These are phyloP conservation scores for Syncephalis fuscata DNA, from an alignment of 371 early-diverging fungal genomes.

Conservation along the genomic window DNA sequence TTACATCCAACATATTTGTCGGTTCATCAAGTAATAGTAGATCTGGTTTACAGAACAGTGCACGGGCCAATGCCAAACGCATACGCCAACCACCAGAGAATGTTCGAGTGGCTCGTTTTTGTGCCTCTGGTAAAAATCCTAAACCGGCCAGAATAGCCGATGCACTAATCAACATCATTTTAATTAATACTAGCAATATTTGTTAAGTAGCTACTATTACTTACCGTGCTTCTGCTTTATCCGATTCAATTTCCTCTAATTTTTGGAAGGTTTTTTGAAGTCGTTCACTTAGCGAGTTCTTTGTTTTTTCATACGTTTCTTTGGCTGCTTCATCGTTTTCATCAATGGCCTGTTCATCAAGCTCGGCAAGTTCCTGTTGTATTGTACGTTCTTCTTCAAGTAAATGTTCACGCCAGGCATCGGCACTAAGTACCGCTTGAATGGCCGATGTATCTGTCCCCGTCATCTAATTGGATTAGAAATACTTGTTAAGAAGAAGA, in stretches of 20 bases:
- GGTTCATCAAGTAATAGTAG: constrained; percentile 97
- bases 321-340: constrained; percentile 19
- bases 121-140: constrained; percentile 74
- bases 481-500: not conserved
- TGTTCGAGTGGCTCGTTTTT: constrained; percentile 64
- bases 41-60: constrained; percentile 91
- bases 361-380: constrained; percentile 16
- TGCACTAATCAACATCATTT: constrained; percentile 41
- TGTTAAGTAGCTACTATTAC: constrained; percentile 1
- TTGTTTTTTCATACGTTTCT: constrained; percentile 10
- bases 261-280: constrained; percentile 13
- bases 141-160: constrained; percentile 87
- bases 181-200: not conserved
- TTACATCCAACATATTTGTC: constrained; percentile 84
- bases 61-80: constrained; percentile 91
- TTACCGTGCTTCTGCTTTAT: constrained; percentile 85
- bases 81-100: constrained; percentile 95
- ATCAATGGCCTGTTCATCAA: constrained; percentile 19
- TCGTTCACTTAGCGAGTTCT: not conserved
- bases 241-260: constrained; percentile 85
- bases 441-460: constrained; percentile 82
- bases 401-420: constrained; percentile 84
- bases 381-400: constrained; percentile 67
- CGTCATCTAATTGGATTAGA: constrained; percentile 33
- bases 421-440: constrained; percentile 81